These are phyloP conservation scores for Auriscalpium orientale DNA, from an alignment of 768 basidiomycete genomes.

Conservation along the genomic window DNA sequence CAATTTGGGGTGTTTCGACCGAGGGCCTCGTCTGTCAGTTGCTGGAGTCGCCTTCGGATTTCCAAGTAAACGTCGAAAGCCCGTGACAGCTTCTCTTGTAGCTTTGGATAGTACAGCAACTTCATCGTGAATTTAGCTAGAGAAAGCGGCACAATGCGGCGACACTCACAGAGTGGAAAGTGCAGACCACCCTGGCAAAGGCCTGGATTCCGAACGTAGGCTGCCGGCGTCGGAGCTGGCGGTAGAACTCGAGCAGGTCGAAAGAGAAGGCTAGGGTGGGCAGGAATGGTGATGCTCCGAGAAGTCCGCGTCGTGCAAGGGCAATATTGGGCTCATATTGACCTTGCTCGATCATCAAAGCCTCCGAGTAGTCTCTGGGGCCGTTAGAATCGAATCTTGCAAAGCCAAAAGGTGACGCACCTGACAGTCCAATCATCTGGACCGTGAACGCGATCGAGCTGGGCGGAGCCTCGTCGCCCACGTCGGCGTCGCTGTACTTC, in stretches of 20 bases:
- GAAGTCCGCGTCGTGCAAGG: background rate
- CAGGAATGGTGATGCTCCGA: background rate
- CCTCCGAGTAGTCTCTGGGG: too few relatives aligned
- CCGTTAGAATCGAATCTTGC: too few relatives aligned
- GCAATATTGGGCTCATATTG: background rate
- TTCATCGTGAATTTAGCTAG: too few relatives aligned
- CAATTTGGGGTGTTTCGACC: background rate
- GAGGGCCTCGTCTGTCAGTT: background rate
- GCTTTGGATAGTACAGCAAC: background rate
- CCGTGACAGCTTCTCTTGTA: background rate
- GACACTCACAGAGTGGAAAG: background rate
- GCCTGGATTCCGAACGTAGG: background rate
- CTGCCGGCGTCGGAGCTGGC: background rate
- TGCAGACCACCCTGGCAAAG: background rate
- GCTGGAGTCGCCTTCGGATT: background rate
- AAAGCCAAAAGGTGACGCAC: background rate
- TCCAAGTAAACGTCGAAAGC: background rate
- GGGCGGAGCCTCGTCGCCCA: background rate
- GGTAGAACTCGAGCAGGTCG: background rate
- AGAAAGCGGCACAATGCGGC: background rate
- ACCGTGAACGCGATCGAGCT: background rate
- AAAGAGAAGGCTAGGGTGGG: background rate
- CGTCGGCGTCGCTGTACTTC: background rate
- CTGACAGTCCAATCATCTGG: background rate
- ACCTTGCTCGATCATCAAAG: too few relatives aligned